A percentile compares a stretch with the other conserved stretches of the same genome.
Conservation (phyloP, 805 yeast species). For the Candida chilensis region DNA sequence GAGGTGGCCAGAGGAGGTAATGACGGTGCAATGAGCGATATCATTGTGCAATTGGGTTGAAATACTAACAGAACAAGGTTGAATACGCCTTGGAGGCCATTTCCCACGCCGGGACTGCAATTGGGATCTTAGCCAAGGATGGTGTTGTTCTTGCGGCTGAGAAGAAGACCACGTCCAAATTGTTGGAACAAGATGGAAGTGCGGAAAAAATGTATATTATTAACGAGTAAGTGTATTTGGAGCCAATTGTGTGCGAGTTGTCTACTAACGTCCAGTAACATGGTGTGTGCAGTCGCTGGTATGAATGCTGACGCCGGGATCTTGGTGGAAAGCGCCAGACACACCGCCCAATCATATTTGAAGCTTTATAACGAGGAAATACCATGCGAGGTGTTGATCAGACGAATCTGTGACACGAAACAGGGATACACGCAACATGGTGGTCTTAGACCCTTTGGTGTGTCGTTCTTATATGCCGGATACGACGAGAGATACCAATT, state of each 20-base stretch:
- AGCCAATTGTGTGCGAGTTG: not conserved
- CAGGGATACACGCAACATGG: slow-evolving; percentile 99
- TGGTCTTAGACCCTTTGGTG: slow-evolving; percentile 97
- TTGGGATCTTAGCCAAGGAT: slow-evolving; percentile 66
- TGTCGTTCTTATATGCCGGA: slow-evolving; percentile 92
- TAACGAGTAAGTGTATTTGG: slow-evolving; percentile 40
- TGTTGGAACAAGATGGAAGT: slow-evolving; percentile 87
- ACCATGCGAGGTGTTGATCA: slow-evolving; percentile 88
- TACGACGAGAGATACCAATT: slow-evolving; percentile 83
- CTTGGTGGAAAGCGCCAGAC: slow-evolving; percentile 80
- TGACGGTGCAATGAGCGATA: too few relatives aligned
- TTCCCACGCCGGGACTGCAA: slow-evolving; percentile 75
- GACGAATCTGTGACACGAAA: slow-evolving; percentile 83
- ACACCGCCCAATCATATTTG: slow-evolving; percentile 74
- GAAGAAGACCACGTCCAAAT: slow-evolving; percentile 85
- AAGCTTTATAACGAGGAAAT: slow-evolving; percentile 85
- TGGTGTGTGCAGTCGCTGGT: slow-evolving; percentile 94
- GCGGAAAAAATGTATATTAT: slow-evolving; percentile 88
- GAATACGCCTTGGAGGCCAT: slow-evolving; percentile 95
- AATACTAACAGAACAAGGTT: slow-evolving; percentile 34
- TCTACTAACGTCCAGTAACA: slow-evolving; percentile 25
- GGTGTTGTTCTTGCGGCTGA: slow-evolving; percentile 97
- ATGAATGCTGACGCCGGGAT: slow-evolving; percentile 96
- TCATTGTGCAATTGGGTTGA: too few relatives aligned
- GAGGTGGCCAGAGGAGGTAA: too few relatives aligned